These are phyloP conservation scores for Acaromyces ingoldii DNA, from an alignment of 1,284 basidiomycete genomes.

Conservation along the genomic window DNA sequence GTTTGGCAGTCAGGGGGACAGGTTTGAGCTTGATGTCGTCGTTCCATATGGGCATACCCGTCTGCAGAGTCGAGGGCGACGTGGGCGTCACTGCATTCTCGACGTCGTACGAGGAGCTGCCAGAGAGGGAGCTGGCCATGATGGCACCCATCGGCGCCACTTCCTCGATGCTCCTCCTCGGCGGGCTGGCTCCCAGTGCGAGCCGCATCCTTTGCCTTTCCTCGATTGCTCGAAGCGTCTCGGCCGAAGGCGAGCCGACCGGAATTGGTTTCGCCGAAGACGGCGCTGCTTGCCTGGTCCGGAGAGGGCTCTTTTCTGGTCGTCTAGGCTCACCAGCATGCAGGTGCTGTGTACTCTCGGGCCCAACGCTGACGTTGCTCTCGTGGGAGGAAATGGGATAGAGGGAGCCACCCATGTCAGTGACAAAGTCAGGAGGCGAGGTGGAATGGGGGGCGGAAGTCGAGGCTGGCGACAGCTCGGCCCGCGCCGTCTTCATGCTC, in stretches of 20 bases:
- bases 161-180: background rate
- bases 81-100: background rate
- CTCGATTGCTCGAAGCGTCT: background rate
- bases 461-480: background rate
- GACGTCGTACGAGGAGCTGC: background rate
- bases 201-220: background rate
- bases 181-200: background rate
- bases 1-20: background rate
- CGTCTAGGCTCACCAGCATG: background rate
- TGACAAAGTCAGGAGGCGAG: background rate
- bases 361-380: background rate
- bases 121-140: background rate
- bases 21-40: background rate
- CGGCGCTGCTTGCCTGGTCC: background rate
- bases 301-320: constrained; percentile 4
- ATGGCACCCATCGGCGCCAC: background rate
- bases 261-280: background rate
- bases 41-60: background rate
- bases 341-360: background rate
- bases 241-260: background rate
- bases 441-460: background rate
- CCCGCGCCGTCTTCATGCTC: no score
- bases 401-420: no score
- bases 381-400: no score
- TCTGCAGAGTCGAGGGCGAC: background rate